Percentiles rank a stretch among this genome's conserved stretches.
phyloP scores from a whole-genome alignment of 129 eudicot species.

The Silybum marianum region DNA sequence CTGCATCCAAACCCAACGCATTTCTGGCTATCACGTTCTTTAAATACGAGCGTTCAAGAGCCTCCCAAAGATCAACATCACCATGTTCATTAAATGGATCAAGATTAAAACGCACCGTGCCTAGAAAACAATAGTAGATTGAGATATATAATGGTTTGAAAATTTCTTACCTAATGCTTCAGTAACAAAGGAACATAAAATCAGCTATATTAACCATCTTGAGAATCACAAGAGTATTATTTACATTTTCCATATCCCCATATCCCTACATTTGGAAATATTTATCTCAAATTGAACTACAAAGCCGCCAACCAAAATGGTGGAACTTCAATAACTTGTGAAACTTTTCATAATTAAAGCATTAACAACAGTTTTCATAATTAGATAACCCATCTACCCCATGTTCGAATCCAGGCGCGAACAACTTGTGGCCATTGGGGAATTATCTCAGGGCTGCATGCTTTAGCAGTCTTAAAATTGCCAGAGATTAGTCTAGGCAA shows the following conservation, averaged over 20 bases:
- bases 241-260: background rate
- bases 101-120: constrained; percentile 91
- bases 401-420: too few relatives aligned
- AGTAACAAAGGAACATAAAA: background rate
- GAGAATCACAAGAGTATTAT: background rate
- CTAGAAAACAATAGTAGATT: constrained; percentile 36
- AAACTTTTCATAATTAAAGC: too few relatives aligned
- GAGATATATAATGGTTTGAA: background rate
- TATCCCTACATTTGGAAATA: constrained; percentile 9
- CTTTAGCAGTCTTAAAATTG: too few relatives aligned
- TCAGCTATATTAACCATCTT: background rate
- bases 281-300: background rate
- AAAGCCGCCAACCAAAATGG: background rate
- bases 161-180: background rate
- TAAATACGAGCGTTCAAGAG: constrained; percentile 88
- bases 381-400: too few relatives aligned
- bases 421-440: too few relatives aligned
- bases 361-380: too few relatives aligned
- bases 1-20: constrained; percentile 88
- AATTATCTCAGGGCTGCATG: too few relatives aligned
- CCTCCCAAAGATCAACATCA: constrained; percentile 96
- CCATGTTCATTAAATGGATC: constrained; percentile 93
- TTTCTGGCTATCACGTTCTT: constrained; percentile 72
- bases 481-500: too few relatives aligned
- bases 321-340: too few relatives aligned